Conservation (phyloP, 768 basidiomycete species). For the Tricholoma terreum region DNA sequence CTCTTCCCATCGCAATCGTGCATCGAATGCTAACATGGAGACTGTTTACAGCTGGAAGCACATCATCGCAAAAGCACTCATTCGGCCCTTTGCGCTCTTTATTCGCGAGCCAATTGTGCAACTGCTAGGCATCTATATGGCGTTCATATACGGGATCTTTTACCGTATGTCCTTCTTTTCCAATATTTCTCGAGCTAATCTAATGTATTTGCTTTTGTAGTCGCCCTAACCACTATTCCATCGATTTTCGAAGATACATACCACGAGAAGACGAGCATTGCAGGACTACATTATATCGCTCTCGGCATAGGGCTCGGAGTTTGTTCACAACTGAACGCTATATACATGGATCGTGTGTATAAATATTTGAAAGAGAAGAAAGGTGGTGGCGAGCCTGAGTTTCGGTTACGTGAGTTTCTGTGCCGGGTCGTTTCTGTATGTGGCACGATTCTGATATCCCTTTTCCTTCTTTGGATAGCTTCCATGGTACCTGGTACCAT, state of each 20-base stretch:
- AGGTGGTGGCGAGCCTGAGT: constrained; percentile 45
- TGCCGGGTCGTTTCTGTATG: not conserved
- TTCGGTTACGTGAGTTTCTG: constrained; percentile 40
- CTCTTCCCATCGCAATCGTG: not conserved
- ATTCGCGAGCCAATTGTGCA: constrained; percentile 62
- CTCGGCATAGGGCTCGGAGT: constrained; percentile 59
- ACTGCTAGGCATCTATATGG: constrained; percentile 64
- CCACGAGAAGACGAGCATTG: constrained; percentile 50
- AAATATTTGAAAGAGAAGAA: constrained; percentile 48
- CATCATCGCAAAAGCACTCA: constrained; percentile 51
- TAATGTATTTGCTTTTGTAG: constrained; percentile 29
- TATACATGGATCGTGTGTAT: constrained; percentile 54
- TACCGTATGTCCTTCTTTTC: constrained; percentile 43
- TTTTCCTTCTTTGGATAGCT: constrained; percentile 33
- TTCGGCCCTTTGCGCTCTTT: constrained; percentile 69
- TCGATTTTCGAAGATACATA: constrained; percentile 56
- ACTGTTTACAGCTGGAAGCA: constrained; percentile 41
- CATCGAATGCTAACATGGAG: not conserved
- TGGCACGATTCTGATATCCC: not conserved
- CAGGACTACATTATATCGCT: constrained; percentile 68
- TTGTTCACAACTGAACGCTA: constrained; percentile 54
- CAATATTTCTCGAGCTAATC: not conserved
- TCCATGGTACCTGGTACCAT: constrained; percentile 57
- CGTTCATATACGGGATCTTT: constrained; percentile 61
- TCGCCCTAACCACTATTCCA: constrained; percentile 66